Conservation (phyloP, 495 filamentous ascomycete genomes). For the Xylaria flabelliformis region DNA sequence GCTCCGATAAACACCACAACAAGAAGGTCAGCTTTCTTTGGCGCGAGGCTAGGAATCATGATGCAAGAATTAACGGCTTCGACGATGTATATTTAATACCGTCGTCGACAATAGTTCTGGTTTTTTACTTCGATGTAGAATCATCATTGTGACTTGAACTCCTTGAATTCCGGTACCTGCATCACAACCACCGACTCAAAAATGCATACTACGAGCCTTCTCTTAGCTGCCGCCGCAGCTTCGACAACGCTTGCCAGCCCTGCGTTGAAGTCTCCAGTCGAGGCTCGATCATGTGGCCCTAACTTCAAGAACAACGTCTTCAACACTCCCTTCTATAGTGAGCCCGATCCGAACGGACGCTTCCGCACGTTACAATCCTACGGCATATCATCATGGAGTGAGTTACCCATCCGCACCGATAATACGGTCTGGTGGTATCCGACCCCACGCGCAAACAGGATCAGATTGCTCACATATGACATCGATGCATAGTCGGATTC, state of each 20-base stretch:
- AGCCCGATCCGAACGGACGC: not conserved
- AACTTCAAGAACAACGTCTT: not conserved
- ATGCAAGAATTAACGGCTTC: not conserved
- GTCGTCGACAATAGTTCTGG: not conserved
- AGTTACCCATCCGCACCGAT: not conserved
- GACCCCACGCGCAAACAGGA: not conserved
- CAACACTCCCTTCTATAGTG: not conserved
- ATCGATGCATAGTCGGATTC: slow-evolving; percentile 1
- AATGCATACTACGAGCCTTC: not conserved
- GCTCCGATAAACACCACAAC: not conserved
- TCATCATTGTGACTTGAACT: not conserved
- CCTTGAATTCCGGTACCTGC: not conserved
- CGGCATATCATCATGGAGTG: slow-evolving; percentile 5
- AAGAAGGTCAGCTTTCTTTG: not conserved
- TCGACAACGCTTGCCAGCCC: not conserved
- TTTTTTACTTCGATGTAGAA: not conserved
- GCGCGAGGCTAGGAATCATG: not conserved
- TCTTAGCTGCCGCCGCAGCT: not conserved
- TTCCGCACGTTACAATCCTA: slow-evolving; percentile 4
- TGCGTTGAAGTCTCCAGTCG: not conserved
- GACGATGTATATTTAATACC: not conserved
- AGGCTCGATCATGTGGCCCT: not conserved
- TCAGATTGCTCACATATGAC: not conserved
- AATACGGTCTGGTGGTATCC: not conserved
- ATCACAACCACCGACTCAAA: not conserved